Base-by-base conservation (phyloP, 2,329 filamentous ascomycete genomes). In the Tolypocladium album region DNA sequence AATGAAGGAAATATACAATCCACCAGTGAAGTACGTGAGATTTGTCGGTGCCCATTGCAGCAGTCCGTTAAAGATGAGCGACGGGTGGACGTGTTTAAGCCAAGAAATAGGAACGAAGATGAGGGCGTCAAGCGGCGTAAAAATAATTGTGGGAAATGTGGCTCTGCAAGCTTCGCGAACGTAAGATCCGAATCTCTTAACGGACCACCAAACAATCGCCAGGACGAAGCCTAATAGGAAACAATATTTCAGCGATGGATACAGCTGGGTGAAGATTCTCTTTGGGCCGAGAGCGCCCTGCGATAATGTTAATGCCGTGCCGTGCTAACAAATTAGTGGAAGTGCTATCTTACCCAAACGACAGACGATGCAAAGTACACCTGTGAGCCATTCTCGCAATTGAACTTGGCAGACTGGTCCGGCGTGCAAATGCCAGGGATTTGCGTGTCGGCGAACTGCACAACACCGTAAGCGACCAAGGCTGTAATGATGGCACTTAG, bases 181-280 rank as follows among this genome's bases (percentile, higher is more conserved):
- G 5, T 56, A 36, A 0, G 62, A 57, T 57, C 67, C 70, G 69
- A 92, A 92, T 1, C 88, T 87, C 68, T 90, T 90, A 67, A 88
- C 81, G 7, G 88, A 88, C 60, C 58, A 69, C 63, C 76, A 78
- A 3, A 72, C 57, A 6, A 78, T 15, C 17, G 74, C 71, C 13
- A 78, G 66, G 45, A 67, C 62, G 31, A 70, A 63, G 4, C 76
- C 76, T 39, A 77, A 71, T 11, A 77, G 67, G 68, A 78, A 78
- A 59, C 75, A 77, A 69, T 73, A 78, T 64, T 75, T 75, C 58
- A 78, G 68, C n/a, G 74, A 63, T 1, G 75, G 75, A 61, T 78
- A 78, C 39, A 77, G 66, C 22, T 70, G 66, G 53, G 72, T 70
- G 64, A 78, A 78, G 69, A 77, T 68, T 67, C 59, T 68, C 61